Percentiles rank a stretch among this genome's conserved stretches.
Conservation (phyloP, 805 yeast species). For the Yueomyces sp. region DNA sequence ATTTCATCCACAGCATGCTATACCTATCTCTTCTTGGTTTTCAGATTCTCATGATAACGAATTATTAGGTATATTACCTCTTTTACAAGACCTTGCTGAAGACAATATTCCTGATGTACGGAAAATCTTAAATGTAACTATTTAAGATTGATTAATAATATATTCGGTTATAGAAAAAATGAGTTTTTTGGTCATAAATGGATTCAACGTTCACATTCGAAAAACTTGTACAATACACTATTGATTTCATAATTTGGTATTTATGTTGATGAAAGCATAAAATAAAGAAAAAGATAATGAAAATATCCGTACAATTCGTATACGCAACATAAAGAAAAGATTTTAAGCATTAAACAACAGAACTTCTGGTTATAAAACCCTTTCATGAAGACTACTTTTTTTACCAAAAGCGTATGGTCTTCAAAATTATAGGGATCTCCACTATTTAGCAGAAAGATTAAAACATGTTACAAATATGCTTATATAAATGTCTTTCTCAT, state of each 20-base stretch:
- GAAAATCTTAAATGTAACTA: conserved; percentile 60
- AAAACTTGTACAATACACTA: not conserved
- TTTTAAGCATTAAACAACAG: too few relatives aligned
- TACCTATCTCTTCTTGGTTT: conserved; percentile 95
- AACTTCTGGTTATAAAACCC: too few relatives aligned
- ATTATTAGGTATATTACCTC: conserved; percentile 76
- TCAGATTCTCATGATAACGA: conserved; percentile 95
- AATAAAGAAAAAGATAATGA: too few relatives aligned
- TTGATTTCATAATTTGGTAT: not conserved
- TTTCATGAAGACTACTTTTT: too few relatives aligned
- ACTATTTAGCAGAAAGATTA: too few relatives aligned
- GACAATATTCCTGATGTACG: conserved; percentile 70
- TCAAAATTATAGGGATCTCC: too few relatives aligned
- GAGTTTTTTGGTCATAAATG: not conserved
- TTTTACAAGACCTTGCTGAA: conserved; percentile 68
- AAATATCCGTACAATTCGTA: too few relatives aligned
- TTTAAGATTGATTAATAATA: conserved; percentile 5
- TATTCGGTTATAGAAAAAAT: not conserved
- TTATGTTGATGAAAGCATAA: too few relatives aligned
- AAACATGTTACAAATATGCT: too few relatives aligned
- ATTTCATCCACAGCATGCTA: conserved; percentile 93
- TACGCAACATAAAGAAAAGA: too few relatives aligned
- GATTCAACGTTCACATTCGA: not conserved
- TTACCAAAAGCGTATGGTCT: too few relatives aligned
- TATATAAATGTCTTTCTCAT: too few relatives aligned